Conservation (phyloP, 495 filamentous ascomycete genomes). For the Podospora pseudocomata region DNA sequence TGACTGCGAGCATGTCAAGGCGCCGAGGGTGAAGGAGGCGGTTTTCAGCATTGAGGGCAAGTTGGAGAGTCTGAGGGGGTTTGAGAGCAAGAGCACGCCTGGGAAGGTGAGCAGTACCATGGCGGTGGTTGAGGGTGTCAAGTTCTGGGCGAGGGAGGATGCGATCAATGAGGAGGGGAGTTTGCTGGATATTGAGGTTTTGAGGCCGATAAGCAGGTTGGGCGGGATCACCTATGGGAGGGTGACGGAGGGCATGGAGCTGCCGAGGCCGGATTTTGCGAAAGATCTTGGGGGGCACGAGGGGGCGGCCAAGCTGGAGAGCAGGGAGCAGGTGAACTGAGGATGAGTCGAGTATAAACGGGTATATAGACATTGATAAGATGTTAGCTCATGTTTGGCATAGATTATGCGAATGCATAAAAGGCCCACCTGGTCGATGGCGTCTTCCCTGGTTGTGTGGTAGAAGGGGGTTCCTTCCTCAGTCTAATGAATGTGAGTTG, state of each 20-base stretch:
- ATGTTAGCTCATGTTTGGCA: too few relatives aligned
- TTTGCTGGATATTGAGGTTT: slow-evolving; percentile 62
- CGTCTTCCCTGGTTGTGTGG: too few relatives aligned
- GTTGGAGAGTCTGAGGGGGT: slow-evolving; percentile 68
- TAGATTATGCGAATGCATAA: background rate
- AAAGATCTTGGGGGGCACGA: slow-evolving; percentile 42
- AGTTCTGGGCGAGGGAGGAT: slow-evolving; percentile 89
- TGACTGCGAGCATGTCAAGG: slow-evolving; percentile 60
- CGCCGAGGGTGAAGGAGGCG: slow-evolving; percentile 75
- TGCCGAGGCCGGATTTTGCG: slow-evolving; percentile 67
- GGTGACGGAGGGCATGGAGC: slow-evolving; percentile 66
- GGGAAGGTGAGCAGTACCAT: slow-evolving; percentile 72
- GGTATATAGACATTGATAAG: background rate
- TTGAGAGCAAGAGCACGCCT: slow-evolving; percentile 61
- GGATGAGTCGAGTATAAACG: background rate
- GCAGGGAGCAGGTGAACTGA: background rate
- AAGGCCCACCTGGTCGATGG: too few relatives aligned
- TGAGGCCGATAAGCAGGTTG: slow-evolving; percentile 73
- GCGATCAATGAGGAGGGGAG: slow-evolving; percentile 74
- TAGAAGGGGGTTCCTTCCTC: too few relatives aligned
- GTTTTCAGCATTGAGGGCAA: slow-evolving; percentile 78
- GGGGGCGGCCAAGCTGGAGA: slow-evolving; percentile 37
- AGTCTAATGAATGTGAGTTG: too few relatives aligned
- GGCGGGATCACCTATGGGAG: slow-evolving; percentile 83
- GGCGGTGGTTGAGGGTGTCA: slow-evolving; percentile 76